Evolutionary conservation across 129 eudicot species (phyloP).

Genomic region (Helianthus tuberosus): DNA sequence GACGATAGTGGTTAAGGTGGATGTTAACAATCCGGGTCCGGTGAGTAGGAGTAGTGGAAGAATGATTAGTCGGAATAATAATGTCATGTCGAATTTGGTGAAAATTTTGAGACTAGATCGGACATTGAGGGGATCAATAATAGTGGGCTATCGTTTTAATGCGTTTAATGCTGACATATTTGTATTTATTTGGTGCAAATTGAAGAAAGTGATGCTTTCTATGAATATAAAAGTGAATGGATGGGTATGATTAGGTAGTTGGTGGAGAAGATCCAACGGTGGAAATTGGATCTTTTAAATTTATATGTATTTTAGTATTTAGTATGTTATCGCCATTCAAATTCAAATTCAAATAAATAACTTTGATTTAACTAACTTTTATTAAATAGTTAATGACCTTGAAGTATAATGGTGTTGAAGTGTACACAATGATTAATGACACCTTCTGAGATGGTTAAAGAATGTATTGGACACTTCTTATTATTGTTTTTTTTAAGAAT

Average conservation of each 20-base stretch:
- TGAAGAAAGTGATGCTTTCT: not conserved
- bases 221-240: not conserved
- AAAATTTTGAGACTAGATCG: not conserved
- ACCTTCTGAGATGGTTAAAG: too few species aligned
- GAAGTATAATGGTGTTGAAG: too few species aligned
- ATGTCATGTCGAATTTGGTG: constrained; percentile 14
- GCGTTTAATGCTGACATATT: not conserved
- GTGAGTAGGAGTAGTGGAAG: constrained; percentile 3
- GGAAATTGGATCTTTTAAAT: not conserved
- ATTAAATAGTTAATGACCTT: too few species aligned
- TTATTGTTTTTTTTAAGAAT: too few species aligned
- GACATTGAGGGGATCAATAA: not conserved
- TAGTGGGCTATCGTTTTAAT: not conserved
- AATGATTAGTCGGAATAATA: not conserved
- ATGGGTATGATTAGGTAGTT: constrained; percentile 2
- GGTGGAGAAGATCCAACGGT: not conserved
- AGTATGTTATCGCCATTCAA: too few species aligned
- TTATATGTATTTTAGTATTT: too few species aligned
- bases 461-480: too few species aligned
- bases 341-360: too few species aligned
- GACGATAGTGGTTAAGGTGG: too few species aligned
- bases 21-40: not conserved
- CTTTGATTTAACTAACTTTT: too few species aligned
- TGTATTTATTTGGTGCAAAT: constrained; percentile 8
- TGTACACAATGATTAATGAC: too few species aligned